Base-by-base conservation (phyloP, 176 grass and related monocot genomes). In the Pontederia paniculata region DNA sequence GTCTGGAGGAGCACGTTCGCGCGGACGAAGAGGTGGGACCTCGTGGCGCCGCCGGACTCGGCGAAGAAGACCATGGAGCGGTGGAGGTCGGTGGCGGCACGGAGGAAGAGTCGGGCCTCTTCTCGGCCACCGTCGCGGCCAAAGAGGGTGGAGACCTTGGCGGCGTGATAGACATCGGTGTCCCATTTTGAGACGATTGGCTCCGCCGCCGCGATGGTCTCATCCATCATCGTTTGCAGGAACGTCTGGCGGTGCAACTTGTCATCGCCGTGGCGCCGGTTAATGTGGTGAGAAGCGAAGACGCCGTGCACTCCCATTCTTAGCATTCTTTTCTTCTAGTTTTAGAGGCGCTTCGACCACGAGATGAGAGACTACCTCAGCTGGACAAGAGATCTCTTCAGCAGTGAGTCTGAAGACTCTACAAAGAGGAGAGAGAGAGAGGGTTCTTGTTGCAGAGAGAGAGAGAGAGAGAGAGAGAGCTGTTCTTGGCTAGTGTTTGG, bases 1-100 rank as follows among this genome's bases (percentile, higher is more conserved):
- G 74, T 74, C 45, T 81, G 58, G 21, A 78, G 81, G 17, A 89
- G 81, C 18, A 55, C 47, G 52, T 85, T 77, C 8, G 86, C 81
- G 5, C 80, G 57, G 44, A 78, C 44, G 77, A 89, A 67, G 11
- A 21, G 67, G 10, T 62, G 21, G 19, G 42, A 23, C 25, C 13
- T 3, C 5, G 41, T 1, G 1, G 31, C 1, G 58, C 16, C 31
- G 28, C 23, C 6, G 47, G n/a, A 46, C 9, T 10, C 10, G 57
- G 45, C 13, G 21, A 81, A 72, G 70, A 76, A 75, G 62, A 85
- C 66, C 66, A 89, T 83, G 48, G 77, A 70, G 0, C 77, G 71
- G 70, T 89, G 81, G 48, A 89, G 77, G 57, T 89, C 57, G 13
- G 67, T 42, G 15, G 55, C 50, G 1, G 85, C 81, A 5, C 42